Percentiles rank a stretch among this genome's conserved stretches.
phyloP scores from a whole-genome alignment of 2,329 filamentous ascomycete species.

The Corinectria fuckeliana region DNA sequence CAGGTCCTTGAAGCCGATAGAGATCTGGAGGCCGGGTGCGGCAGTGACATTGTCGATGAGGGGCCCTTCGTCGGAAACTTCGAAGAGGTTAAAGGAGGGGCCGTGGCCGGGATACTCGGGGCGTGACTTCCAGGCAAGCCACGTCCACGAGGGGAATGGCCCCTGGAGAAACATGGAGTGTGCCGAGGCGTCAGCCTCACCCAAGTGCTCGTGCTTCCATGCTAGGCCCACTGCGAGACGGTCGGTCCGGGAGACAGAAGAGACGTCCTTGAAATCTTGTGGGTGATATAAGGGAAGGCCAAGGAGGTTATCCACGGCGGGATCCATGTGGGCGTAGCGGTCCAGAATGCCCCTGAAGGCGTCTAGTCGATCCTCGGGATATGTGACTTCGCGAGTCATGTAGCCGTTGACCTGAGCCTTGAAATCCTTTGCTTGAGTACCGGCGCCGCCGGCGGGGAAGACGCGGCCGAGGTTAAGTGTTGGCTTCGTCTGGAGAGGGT shows the following conservation, averaged over 20 bases:
- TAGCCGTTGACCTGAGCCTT: conserved; percentile 41
- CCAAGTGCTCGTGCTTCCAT: conserved; percentile 41
- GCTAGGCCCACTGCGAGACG: conserved; percentile 44
- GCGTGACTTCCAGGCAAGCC: conserved; percentile 45
- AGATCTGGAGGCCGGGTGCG: conserved; percentile 43
- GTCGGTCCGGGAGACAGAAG: conserved; percentile 42
- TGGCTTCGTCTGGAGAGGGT: conserved; percentile 42
- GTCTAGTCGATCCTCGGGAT: conserved; percentile 42
- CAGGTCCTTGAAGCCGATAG: conserved; percentile 44
- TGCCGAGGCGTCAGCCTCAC: conserved; percentile 24
- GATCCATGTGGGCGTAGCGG: conserved; percentile 37
- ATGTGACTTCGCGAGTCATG: conserved; percentile 39
- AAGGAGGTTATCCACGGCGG: conserved; percentile 40
- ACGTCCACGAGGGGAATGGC: conserved; percentile 47
- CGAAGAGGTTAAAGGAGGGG: conserved; percentile 42
- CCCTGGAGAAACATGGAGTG: conserved; percentile 38
- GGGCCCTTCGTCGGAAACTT: conserved; percentile 38
- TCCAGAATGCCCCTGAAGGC: conserved; percentile 43
- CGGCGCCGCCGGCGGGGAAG: conserved; percentile 36
- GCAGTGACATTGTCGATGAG: conserved; percentile 40
- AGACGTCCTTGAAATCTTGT: conserved; percentile 38
- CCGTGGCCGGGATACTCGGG: conserved; percentile 31
- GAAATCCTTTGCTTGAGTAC: conserved; percentile 34
- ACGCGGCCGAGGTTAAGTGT: conserved; percentile 43
- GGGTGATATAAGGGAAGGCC: conserved; percentile 46